phyloP scores from a whole-genome alignment of 225 moss, liverwort and hornwort species.

The Climacium dendroides region DNA sequence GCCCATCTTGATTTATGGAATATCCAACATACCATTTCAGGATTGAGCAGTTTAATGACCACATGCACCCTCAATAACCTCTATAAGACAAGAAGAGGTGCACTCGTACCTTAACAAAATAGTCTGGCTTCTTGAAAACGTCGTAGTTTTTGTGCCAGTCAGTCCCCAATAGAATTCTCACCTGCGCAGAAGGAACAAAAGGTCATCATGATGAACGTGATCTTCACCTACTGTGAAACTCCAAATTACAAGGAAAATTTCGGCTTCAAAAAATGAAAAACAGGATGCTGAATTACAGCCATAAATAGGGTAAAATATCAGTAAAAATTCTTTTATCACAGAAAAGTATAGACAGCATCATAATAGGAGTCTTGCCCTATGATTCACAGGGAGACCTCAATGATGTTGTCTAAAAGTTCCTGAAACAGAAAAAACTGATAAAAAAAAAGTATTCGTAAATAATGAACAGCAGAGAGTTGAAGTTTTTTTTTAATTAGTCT shows the following conservation, averaged over 20 bases:
- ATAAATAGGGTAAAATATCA: neutral
- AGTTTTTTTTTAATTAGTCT: neutral
- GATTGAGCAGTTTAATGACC: neutral
- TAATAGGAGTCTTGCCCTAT: neutral
- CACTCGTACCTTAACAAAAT: conserved; percentile 61
- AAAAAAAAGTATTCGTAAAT: neutral
- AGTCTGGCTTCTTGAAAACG: conserved; percentile 64
- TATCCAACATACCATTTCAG: neutral
- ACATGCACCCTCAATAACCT: neutral
- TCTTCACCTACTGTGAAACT: neutral
- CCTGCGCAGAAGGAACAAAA: conserved; percentile 9
- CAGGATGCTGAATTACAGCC: neutral
- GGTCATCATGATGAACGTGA: neutral
- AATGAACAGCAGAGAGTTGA: neutral
- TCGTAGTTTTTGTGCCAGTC: conserved; percentile 84
- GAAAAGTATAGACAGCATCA: neutral
- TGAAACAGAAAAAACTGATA: neutral
- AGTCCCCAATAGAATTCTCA: conserved; percentile 66
- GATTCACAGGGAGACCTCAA: neutral
- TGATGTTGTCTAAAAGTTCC: neutral
- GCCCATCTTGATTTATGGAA: neutral
- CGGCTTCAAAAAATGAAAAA: neutral
- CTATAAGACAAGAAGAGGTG: neutral
- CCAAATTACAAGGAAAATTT: neutral
- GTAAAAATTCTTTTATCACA: neutral